A percentile compares a stretch with the other conserved stretches of the same genome.
Evolutionary conservation across 1,284 basidiomycete species (phyloP).

Genomic region (Tetrapyrgos nigripes): DNA sequence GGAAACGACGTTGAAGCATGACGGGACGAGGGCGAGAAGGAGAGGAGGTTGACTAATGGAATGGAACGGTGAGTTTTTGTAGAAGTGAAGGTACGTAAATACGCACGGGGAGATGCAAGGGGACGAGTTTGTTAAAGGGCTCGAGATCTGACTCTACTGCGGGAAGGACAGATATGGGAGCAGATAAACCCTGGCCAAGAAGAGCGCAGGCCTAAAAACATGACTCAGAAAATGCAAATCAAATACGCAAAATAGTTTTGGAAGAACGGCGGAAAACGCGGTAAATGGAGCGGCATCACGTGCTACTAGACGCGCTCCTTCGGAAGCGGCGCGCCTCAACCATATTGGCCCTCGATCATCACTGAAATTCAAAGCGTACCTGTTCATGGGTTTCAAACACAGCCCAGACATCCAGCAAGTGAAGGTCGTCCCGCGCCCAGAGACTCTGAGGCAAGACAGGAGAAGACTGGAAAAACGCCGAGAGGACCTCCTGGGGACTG

Average conservation of each 20-base stretch:
- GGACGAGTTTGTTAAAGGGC: slow-evolving; percentile 58
- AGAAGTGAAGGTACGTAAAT: neutral
- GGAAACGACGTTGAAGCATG: slow-evolving; percentile 40
- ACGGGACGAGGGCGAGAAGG: neutral
- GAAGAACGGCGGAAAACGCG: slow-evolving; percentile 26
- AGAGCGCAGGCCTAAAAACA: slow-evolving; percentile 57
- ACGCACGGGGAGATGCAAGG: slow-evolving; percentile 42
- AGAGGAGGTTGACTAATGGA: neutral
- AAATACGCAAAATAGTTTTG: slow-evolving; percentile 16
- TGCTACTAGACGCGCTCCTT: neutral
- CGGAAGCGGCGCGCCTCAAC: neutral
- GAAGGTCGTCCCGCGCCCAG: slow-evolving; percentile 50
- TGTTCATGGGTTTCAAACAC: slow-evolving; percentile 66
- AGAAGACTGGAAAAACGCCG: slow-evolving; percentile 30
- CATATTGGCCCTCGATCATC: neutral
- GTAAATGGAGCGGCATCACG: slow-evolving; percentile 8
- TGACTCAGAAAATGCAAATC: slow-evolving; percentile 13
- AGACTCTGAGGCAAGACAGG: slow-evolving; percentile 42
- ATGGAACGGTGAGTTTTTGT: neutral
- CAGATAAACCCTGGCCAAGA: slow-evolving; percentile 51
- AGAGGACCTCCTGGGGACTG: slow-evolving; percentile 42
- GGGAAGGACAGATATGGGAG: slow-evolving; percentile 53
- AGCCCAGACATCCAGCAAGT: slow-evolving; percentile 49
- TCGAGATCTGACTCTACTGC: slow-evolving; percentile 68
- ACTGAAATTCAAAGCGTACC: slow-evolving; percentile 45